Conservation (phyloP, 805 yeast genomes). For the Zygosaccharomyces bisporus region DNA sequence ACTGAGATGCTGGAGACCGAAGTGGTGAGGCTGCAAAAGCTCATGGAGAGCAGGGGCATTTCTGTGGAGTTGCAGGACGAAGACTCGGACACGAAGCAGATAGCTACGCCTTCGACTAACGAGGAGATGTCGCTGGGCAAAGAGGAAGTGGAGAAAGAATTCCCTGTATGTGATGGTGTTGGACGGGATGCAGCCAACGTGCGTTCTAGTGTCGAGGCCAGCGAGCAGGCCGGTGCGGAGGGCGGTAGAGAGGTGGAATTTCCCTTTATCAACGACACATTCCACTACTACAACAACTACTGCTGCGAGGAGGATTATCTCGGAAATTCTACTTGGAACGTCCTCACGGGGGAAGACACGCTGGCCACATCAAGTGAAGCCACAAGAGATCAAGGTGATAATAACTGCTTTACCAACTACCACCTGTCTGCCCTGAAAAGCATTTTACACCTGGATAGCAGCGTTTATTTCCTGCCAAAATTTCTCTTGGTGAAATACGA, state of each 20-base stretch:
- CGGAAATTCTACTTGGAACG: slow-evolving; percentile 30
- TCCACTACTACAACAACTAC: slow-evolving; percentile 25
- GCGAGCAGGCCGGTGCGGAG: slow-evolving; percentile 3
- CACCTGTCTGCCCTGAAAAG: slow-evolving; percentile 13
- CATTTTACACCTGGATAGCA: slow-evolving; percentile 21
- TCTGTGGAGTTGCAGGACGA: not conserved
- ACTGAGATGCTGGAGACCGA: slow-evolving; percentile 69
- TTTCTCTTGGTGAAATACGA: slow-evolving; percentile 21
- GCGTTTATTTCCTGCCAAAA: slow-evolving; percentile 19
- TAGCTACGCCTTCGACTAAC: not conserved
- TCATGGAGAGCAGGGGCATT: slow-evolving; percentile 11
- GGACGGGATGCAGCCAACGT: not conserved
- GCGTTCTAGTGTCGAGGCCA: not conserved
- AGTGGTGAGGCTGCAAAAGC: slow-evolving; percentile 54
- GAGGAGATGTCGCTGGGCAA: not conserved
- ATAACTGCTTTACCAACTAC: slow-evolving; percentile 8
- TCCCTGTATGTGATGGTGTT: not conserved
- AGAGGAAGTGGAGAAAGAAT: slow-evolving; percentile 1
- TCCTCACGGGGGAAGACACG: slow-evolving; percentile 10
- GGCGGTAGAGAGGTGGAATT: slow-evolving; percentile 15
- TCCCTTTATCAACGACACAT: slow-evolving; percentile 30
- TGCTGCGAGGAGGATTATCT: slow-evolving; percentile 17
- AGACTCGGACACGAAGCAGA: slow-evolving; percentile 2
- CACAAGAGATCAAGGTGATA: not conserved
- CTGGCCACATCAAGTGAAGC: not conserved